These are phyloP conservation scores for Leccinellum rugosiceps DNA, from an alignment of 768 basidiomycete genomes.

Conservation along the genomic window DNA sequence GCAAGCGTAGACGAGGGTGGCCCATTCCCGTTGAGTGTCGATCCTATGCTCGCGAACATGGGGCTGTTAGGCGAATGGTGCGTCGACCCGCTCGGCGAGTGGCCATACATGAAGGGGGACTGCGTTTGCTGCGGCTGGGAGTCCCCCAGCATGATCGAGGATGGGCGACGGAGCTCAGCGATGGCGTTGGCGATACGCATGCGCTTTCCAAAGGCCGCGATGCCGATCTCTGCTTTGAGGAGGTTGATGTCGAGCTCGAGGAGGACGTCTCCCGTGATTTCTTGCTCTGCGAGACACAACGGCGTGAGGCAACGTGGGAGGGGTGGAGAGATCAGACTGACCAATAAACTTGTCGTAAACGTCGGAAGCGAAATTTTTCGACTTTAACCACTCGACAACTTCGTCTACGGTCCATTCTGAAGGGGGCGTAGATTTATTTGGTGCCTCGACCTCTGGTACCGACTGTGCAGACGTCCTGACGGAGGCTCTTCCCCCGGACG, in stretches of 20 bases:
- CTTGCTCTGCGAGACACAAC: constrained; percentile 67
- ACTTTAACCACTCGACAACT: constrained; percentile 84
- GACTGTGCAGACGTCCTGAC: constrained; percentile 17
- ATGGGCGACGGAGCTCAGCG: constrained; percentile 74
- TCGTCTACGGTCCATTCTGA: constrained; percentile 85
- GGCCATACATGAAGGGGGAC: constrained; percentile 31
- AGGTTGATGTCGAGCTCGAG: constrained; percentile 90
- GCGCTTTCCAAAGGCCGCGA: constrained; percentile 91
- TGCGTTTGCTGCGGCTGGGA: constrained; percentile 36
- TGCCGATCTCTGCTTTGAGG: constrained; percentile 91
- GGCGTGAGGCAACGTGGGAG: background rate
- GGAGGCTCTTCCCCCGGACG: constrained; percentile 27
- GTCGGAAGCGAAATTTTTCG: constrained; percentile 79
- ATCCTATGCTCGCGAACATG: constrained; percentile 30
- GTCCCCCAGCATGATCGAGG: constrained; percentile 56
- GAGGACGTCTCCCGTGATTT: constrained; percentile 96
- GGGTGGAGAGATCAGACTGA: constrained; percentile 34
- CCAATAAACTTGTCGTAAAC: constrained; percentile 86
- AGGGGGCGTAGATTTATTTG: constrained; percentile 44
- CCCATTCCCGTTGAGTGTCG: constrained; percentile 20
- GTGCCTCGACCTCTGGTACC: constrained; percentile 16
- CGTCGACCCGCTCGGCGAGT: constrained; percentile 38
- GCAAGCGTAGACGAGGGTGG: constrained; percentile 22
- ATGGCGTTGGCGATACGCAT: constrained; percentile 92
- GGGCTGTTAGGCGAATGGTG: constrained; percentile 47